phyloP scores from a whole-genome alignment of 495 filamentous ascomycete species.

The Glarea lozoyensis region DNA sequence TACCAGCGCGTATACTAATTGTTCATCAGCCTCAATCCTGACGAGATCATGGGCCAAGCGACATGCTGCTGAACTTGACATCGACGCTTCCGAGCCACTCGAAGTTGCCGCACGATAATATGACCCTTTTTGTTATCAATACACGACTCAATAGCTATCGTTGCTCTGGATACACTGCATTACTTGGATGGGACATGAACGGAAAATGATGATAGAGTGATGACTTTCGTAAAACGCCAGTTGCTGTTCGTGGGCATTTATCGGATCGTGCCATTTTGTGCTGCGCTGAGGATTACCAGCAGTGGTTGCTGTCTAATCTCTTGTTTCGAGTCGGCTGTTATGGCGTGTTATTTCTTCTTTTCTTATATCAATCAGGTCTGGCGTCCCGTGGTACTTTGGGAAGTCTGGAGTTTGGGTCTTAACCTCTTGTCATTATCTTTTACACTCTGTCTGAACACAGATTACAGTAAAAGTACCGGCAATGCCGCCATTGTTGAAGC shows the following conservation, averaged over 20 bases:
- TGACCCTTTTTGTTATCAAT: conserved; percentile 5
- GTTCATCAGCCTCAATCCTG: conserved; percentile 68
- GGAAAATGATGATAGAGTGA: conserved; percentile 22
- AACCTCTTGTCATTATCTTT: conserved; percentile 8
- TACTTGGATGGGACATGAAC: conserved; percentile 26
- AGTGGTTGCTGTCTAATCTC: conserved; percentile 3
- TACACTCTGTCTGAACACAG: conserved; percentile 13
- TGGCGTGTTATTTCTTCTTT: conserved; percentile 20
- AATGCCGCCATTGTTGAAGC: no score
- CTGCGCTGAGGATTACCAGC: conserved; percentile 7
- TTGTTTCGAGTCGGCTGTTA: conserved; percentile 7
- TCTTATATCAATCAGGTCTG: conserved; percentile 15
- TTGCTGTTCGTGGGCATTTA: conserved; percentile 9
- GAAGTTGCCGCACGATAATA: conserved; percentile 17
- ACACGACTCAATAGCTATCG: conserved; percentile 13
- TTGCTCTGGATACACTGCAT: conserved; percentile 15
- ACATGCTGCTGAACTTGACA: conserved; percentile 38
- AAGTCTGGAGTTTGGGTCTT: conserved; percentile 19
- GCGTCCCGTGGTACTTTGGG: conserved; percentile 17
- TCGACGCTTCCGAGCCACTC: conserved; percentile 23
- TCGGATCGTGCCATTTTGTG: conserved; percentile 9
- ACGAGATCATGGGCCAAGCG: conserved; percentile 91
- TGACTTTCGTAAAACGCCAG: conserved; percentile 13
- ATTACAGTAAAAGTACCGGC: no score
- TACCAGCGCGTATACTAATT: conserved; percentile 15